Base-by-base conservation (phyloP, 148 eudicot genomes). In the Mesembryanthemum crystallinum region DNA sequence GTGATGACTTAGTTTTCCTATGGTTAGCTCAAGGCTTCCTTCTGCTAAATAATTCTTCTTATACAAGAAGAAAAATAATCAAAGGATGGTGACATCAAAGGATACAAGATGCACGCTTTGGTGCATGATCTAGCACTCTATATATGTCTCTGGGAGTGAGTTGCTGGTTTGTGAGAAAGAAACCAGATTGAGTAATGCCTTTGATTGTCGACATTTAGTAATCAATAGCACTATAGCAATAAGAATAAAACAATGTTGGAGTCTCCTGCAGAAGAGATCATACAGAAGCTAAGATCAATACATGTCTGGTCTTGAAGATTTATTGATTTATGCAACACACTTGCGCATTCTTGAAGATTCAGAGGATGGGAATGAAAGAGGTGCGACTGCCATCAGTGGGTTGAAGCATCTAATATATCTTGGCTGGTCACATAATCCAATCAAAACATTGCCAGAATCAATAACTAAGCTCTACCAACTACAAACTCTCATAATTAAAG, bases 1-100 rank as follows among this genome's bases (percentile, higher is more conserved):
- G 29, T 13, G 9, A 0, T 60, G 59, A 69, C 4, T 24, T 74
- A 5, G 62, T 80, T 4, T 28, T 17, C 3, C 52, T 74, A 0
- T 80, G 82, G 82, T 17, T 60, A 12, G 55, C 79, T 29, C 79
- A 77, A 30, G 79, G 74, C 3, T 77, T 60, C 33, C 79, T 77
- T n/a, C 60, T 77, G 8, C 37, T 69, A 20, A 80, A 42, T 64
- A 11, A 74, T 63, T 74, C 75, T 3, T 75, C 75, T 30, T 55
- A n/a, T 80, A 10, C 24, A 60, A 24, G 35, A 18, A 32, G 35
- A 21, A 25, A 35, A 1, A 0, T 52, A 12, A 20, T 4, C 18
- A 20, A n/a, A n/a, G n/a, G 7, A 8, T 23, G 30, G 9, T 25
- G 8, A 28, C 7, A 27, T 65, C 1, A 27, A n/a, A 17, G 35